Conservation (phyloP, 2,329 filamentous ascomycete species). For the Ceratocystis eucalypticola region DNA sequence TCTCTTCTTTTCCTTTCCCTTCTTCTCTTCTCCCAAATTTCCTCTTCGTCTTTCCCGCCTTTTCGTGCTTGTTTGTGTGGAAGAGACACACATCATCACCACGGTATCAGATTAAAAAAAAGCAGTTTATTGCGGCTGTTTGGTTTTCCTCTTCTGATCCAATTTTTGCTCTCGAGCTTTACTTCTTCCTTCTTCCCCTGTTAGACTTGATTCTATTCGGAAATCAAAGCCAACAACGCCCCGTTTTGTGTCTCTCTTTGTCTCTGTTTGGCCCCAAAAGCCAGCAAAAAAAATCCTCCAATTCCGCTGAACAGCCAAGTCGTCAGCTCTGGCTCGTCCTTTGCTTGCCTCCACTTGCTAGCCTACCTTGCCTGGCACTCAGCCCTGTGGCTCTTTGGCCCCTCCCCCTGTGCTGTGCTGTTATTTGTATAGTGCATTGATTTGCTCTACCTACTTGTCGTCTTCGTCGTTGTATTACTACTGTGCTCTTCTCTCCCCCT, state of each 20-base stretch:
- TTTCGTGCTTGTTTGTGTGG: neutral
- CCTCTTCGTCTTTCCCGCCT: neutral
- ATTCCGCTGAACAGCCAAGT: neutral
- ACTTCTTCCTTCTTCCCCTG: neutral
- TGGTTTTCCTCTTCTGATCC: neutral
- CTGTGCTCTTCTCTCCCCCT: neutral
- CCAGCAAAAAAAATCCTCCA: neutral
- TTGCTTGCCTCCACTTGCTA: conserved; percentile 12
- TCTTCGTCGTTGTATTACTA: neutral
- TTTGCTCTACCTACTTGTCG: no score
- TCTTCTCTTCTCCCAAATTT: neutral
- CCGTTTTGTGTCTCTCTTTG: neutral
- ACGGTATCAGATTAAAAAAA: neutral
- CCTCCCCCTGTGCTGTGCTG: no score
- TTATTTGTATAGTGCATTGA: no score
- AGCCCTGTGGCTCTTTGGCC: no score
- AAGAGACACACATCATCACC: neutral
- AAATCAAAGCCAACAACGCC: neutral
- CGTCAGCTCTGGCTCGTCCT: conserved; percentile 3
- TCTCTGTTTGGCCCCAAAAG: conserved; percentile 1
- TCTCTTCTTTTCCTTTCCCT: conserved; percentile 6
- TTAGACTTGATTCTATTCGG: neutral
- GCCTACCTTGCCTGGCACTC: no score
- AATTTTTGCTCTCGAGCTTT: neutral
- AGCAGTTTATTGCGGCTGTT: neutral